These are phyloP conservation scores for Aureobasidium sp. DNA, from an alignment of 2,329 filamentous ascomycete genomes.

Conservation along the genomic window DNA sequence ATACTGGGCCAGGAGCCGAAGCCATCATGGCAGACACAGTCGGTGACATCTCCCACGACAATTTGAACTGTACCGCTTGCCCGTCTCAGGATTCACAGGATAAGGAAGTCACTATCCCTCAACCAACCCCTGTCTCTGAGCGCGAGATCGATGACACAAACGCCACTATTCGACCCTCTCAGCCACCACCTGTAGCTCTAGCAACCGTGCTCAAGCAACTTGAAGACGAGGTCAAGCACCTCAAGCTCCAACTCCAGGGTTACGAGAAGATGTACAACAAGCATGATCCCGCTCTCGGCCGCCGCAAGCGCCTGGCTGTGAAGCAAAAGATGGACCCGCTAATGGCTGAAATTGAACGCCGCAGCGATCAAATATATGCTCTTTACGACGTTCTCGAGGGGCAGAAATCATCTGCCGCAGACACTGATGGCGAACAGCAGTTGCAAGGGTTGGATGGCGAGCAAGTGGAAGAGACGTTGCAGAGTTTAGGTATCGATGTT, in stretches of 20 bases:
- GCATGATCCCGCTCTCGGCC: slow-evolving; percentile 60
- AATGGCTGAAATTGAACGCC: slow-evolving; percentile 59
- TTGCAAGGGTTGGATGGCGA: slow-evolving; percentile 20
- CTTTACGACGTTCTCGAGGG: slow-evolving; percentile 79
- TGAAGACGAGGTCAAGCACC: slow-evolving; percentile 70
- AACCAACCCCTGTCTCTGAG: slow-evolving; percentile 27
- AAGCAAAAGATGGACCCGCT: slow-evolving; percentile 56
- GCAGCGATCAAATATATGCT: slow-evolving; percentile 73
- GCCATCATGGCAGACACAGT: slow-evolving; percentile 18
- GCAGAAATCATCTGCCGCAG: slow-evolving; percentile 53
- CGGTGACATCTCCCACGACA: slow-evolving; percentile 37
- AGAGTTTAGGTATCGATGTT: slow-evolving; percentile 36
- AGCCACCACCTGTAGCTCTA: slow-evolving; percentile 64
- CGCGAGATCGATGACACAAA: slow-evolving; percentile 44
- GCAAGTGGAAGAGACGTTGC: slow-evolving; percentile 37
- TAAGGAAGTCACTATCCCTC: slow-evolving; percentile 33
- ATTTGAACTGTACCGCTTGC: slow-evolving; percentile 52
- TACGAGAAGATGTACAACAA: slow-evolving; percentile 58
- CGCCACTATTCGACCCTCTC: slow-evolving; percentile 53
- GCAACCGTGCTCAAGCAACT: slow-evolving; percentile 77
- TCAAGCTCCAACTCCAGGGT: slow-evolving; percentile 61
- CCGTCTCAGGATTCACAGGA: slow-evolving; percentile 29
- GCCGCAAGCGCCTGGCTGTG: slow-evolving; percentile 56
- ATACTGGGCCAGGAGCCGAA: slow-evolving; percentile 18
- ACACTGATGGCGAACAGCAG: slow-evolving; percentile 38